Base-by-base conservation (phyloP, 768 basidiomycete genomes). In the Melanogaster broomeanus region DNA sequence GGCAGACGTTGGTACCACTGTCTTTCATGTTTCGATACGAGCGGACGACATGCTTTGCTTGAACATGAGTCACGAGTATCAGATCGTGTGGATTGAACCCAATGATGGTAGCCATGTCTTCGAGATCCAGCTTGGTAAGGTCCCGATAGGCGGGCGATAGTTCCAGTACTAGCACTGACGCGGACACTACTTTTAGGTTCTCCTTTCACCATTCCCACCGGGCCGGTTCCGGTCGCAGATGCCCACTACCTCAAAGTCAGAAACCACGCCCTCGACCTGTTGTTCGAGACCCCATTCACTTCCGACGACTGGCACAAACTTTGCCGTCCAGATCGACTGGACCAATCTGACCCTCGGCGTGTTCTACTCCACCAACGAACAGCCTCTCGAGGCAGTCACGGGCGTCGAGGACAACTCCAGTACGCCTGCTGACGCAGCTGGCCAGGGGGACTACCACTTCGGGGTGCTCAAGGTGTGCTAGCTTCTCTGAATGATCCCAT, bases 31-130 rank as follows among this genome's bases (percentile, higher is more conserved):
- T 45, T 79, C 78, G 10, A 70, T 84, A 51, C 67, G 68, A 42
- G 50, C 61, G 39, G 75, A 82, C 53, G 56, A 70, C 15, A 41
- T 41, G n/a, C 62, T 60, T 21, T 77, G 77, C 12, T 62, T 85
- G 58, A 82, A 83, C 59, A 74, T 73, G 55, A 72, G 56, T 9
- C 83, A 85, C 50, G 83, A 85, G 58, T 83, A 85, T 58, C 83
- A 85, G 58, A 71, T 80, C 44, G 79, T 85, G 13, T 84, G 79
- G 62, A 81, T 85, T 50, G 83, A 86, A 65, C 79, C 81, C 2
- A 72, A 61, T 46, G 84, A 85, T 57, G 81, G 82, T 6, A 72
- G 77, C 3, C 82, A 83, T 66, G 72, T 84, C 19, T 86, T 86
- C 59, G 80, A 74, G 6, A 66, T 84, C 35, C 81, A 84, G 56